Evolutionary conservation across 345 rosid species (phyloP), one percentile per base, ranked within the genome.

Genomic region (Populus davidiana): DNA sequence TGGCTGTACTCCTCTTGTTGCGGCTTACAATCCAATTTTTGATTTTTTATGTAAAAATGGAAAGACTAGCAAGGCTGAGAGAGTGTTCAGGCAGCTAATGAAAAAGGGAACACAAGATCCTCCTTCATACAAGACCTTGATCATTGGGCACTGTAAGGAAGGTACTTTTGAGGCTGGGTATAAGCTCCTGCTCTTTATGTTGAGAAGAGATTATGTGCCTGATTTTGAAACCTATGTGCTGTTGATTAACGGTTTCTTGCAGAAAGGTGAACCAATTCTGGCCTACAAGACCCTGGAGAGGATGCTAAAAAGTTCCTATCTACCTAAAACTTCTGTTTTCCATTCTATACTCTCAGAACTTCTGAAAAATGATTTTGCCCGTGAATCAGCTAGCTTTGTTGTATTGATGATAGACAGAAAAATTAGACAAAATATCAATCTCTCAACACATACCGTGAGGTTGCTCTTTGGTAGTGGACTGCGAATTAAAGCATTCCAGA

Each of bases 81-180:
- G 70, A 68, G 87, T 86, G 44, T 91, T 91, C 76, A 87, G 97
- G 88, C 96, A 94, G 87, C 89, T 94, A 29, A 87, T 92, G 91
- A 92, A 86, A 81, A 86, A 90, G 79, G 98, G 98, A 79, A 85
- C 68, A 18, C 98, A 90, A 81, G 96, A 94, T 86, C 97, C 96
- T 73, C 54, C 47, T 68, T 71, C 79, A 41, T 71, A 70, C 36
- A 82, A 76, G 85, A 91, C 89, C 71, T 81, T 92, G 87, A 92
- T 94, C 77, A 83, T 71, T 75, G 98, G 98, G 65, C 91, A 90
- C 78, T 92, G 91, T 76, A 88, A 75, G 85, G 97, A 94, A 83
- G 91, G 92, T 56, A 72, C 81, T 31, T 86, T 81, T 69, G 82
- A 83, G 80, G 85, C 87, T 67, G 98, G 88, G 43, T 90, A 87